Evolutionary conservation across 2,329 filamentous ascomycete genomes (phyloP), one percentile per base, ranked within the genome.

Genomic region (Trichoderma koningiopsis): DNA sequence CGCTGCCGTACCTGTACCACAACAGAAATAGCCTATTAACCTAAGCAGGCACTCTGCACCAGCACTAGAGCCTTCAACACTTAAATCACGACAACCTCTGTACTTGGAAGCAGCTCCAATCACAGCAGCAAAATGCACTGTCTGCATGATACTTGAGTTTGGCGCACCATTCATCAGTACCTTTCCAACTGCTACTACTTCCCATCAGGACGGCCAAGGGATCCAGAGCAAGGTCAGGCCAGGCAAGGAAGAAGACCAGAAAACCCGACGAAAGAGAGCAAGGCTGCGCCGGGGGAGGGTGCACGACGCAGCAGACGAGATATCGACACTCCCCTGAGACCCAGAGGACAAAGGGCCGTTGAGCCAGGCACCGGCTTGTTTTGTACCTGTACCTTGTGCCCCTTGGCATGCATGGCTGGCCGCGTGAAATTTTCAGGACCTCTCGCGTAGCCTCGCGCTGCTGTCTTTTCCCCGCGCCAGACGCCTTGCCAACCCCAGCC

Each of bases 401-500:
- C 33, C 61, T 52, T 59, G 33, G 52, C 60, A 60, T 47, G 53
- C 68, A 61, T 64, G 33, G 56, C 55, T 49, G 37, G 61, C 60
- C 29, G 49, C 33, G 31, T 33, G 14, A 58, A 27, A 37, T 66
- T 69, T 69, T 66, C 68, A 69, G 68, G 68, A 69, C 68, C 62
- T 70, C 58, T 68, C 63, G 68, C 68, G 61, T 69, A 60, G 68
- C 68, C 61, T 69, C 61, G 61, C 61, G 40, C 14, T 62, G 68
- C 61, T 43, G 60, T 62, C 57, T 62, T 43, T 67, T 68, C 63
- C 68, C 68, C 68, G 63, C 68, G 68, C 57, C 68, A 43, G 56
- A 62, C 49, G 63, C 66, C 66, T 62, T 61, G 57, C 53, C 31
- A 53, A 35, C 31, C 57, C 55, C 57, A 22, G 56, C 31, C 40